These are phyloP conservation scores for Lactarius trivialis DNA, from an alignment of 768 basidiomycete species.

Conservation along the genomic window DNA sequence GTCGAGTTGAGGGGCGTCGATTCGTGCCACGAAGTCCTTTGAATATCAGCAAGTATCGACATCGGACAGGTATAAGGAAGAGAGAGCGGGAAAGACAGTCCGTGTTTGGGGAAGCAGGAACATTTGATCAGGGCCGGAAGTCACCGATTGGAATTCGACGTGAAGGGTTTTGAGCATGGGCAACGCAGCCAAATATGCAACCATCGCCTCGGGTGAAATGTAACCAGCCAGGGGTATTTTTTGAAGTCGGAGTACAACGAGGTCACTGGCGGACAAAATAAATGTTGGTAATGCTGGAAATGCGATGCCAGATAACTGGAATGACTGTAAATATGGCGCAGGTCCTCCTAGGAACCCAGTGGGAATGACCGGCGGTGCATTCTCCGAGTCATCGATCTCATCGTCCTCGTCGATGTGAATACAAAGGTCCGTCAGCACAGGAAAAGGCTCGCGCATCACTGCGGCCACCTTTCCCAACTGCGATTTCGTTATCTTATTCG, in stretches of 20 bases:
- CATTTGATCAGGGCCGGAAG: not conserved
- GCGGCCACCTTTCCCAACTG: not conserved
- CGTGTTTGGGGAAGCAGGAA: no score
- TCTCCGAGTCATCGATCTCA: no score
- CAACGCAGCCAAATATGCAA: no score
- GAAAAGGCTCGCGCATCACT: not conserved
- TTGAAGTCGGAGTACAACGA: no score
- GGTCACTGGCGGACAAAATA: no score
- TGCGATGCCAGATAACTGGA: not conserved
- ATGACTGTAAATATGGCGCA: not conserved
- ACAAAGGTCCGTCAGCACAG: not conserved
- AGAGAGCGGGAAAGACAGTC: no score
- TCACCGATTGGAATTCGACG: not conserved
- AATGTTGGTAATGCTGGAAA: not conserved
- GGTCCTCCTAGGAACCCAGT: not conserved
- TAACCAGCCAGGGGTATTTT: no score
- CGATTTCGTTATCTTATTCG: not conserved
- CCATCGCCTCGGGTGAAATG: no score
- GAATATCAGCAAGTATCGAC: not conserved
- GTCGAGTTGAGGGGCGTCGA: not conserved
- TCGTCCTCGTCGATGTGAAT: no score
- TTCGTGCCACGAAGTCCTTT: not conserved
- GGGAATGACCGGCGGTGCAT: not conserved
- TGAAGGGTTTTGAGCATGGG: not conserved
- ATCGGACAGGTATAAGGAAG: no score